These are phyloP conservation scores for Globisporangium iwayamae DNA, from an alignment of 352 stramenopile species.

Conservation along the genomic window DNA sequence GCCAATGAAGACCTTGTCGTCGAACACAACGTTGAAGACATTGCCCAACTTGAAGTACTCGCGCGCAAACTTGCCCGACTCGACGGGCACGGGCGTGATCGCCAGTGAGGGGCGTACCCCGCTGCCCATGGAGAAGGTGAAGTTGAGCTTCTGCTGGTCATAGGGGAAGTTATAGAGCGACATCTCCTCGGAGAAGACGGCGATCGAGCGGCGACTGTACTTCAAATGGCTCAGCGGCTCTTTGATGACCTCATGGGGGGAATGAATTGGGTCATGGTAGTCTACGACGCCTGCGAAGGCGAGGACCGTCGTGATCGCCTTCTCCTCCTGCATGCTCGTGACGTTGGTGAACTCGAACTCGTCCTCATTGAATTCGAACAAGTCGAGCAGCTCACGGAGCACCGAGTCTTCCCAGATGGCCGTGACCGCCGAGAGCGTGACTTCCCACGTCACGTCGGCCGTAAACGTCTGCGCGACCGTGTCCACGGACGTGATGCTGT, in stretches of 20 bases:
- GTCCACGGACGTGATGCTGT: conserved; percentile 36
- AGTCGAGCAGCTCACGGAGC: conserved; percentile 33
- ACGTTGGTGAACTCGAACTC: conserved; percentile 46
- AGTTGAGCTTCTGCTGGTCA: conserved; percentile 56
- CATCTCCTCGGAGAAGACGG: conserved; percentile 57
- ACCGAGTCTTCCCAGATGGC: conserved; percentile 41
- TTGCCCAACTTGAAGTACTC: conserved; percentile 55
- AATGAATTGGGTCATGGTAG: conserved; percentile 22
- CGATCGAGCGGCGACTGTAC: conserved; percentile 36
- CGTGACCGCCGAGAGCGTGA: conserved; percentile 36
- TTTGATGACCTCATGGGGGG: conserved; percentile 11
- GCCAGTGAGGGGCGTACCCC: conserved; percentile 32
- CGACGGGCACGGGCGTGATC: conserved; percentile 27
- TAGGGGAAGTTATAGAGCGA: conserved; percentile 52
- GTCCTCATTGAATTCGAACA: conserved; percentile 36
- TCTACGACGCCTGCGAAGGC: conserved; percentile 24
- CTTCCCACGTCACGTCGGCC: conserved; percentile 46
- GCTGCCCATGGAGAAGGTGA: conserved; percentile 34
- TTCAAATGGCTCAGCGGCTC: conserved; percentile 33
- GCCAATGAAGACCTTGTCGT: conserved; percentile 50
- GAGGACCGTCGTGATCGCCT: conserved; percentile 28
- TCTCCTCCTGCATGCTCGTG: conserved; percentile 32
- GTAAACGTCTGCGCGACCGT: conserved; percentile 43
- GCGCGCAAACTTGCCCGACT: conserved; percentile 43
- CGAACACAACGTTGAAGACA: conserved; percentile 46